Base-by-base conservation (phyloP, 2,329 filamentous ascomycete genomes). In the Samsoniella hepiali region DNA sequence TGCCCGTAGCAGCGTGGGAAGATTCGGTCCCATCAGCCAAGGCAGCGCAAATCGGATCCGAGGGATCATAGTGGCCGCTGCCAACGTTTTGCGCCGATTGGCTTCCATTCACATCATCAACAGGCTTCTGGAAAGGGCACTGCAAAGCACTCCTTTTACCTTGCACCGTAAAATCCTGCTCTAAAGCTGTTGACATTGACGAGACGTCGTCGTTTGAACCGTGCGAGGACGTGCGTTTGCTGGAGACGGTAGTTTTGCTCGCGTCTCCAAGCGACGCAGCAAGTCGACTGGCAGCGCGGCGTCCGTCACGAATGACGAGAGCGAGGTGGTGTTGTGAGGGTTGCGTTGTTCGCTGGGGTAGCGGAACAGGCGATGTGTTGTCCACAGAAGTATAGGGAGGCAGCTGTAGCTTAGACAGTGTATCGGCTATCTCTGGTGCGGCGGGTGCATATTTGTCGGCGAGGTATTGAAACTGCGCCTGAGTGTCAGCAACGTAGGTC, bases 81-180 rank as follows among this genome's bases (percentile, higher is more conserved):
- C 66, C 68, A 62, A 56, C 68, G 58, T 67, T 67, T 44, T 68
- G 69, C 42, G 67, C 64, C 31, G 64, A 68, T 36, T 68, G 54
- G n/a, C 47, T 68, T 17, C 68, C 68, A 55, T 70, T 73, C 70
- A 69, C 72, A 69, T 69, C 74, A 68, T 70, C 76, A 66, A 68
- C 74, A 68, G 76, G 69, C 70, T 81, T 76, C 64, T 80, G 88
- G 75, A 96, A 97, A 0, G 93, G 93, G 76, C 93, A 97, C 68
- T 86, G 85, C 58, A 97, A 79, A 67, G 84, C 85, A 69, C 93
- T 91, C 70, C 90, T 91, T 71, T 87, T 91, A 65, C 93, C 93
- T 72, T 88, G 82, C 40, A 93, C 90, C 22, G 93, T 97, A 71
- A 97, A 97, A 76, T 97, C 93, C 77, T 90, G 90, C 78, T 97